Evolutionary conservation across 2,329 filamentous ascomycete genomes (phyloP).

Genomic region (Epichloe gansuensis): DNA sequence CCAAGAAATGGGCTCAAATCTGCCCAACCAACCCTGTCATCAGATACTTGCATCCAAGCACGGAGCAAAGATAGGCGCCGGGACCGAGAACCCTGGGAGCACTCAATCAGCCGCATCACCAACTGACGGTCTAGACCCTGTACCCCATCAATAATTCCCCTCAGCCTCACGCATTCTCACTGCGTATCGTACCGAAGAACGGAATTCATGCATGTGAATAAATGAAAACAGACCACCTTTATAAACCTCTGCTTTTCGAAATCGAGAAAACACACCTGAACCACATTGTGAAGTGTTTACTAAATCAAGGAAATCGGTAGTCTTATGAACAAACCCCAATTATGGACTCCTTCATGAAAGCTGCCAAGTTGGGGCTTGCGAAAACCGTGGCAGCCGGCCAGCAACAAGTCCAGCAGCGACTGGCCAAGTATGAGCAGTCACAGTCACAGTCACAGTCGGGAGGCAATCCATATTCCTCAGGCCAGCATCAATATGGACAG

Average conservation of each 20-base stretch:
- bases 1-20: neutral
- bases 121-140: conserved; percentile 1
- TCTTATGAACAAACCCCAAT: neutral
- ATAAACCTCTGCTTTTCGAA: neutral
- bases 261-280: neutral
- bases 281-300: too few species aligned
- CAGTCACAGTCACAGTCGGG: neutral
- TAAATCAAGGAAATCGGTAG: too few species aligned
- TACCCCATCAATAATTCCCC: neutral
- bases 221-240: neutral
- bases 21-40: neutral
- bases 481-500: neutral
- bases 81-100: neutral
- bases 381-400: conserved; percentile 9
- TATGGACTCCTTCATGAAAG: conserved; percentile 9
- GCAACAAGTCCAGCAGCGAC: conserved; percentile 9
- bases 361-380: conserved; percentile 8
- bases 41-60: neutral
- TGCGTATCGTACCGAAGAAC: neutral
- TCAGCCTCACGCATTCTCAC: conserved; percentile 5
- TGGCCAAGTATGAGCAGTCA: conserved; percentile 6
- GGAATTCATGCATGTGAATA: neutral
- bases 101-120: neutral
- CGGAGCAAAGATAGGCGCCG: neutral
- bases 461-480: neutral